Conservation (phyloP, 768 basidiomycete species). For the Boletus bicolor region DNA sequence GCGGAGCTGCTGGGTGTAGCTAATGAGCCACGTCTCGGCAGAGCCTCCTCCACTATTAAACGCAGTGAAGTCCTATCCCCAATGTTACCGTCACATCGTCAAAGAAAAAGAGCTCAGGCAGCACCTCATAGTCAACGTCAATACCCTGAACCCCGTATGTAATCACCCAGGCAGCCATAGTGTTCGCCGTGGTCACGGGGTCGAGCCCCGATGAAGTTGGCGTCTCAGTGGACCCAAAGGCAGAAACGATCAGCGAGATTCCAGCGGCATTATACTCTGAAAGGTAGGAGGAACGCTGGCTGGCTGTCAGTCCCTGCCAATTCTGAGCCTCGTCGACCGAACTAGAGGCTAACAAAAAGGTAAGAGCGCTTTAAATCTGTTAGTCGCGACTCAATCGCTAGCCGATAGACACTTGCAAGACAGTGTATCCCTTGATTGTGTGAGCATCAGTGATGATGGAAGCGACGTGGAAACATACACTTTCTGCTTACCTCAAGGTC, state of each 20-base stretch:
- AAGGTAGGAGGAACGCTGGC: constrained; percentile 40
- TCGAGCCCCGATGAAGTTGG: constrained; percentile 44
- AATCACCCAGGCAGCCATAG: constrained; percentile 45
- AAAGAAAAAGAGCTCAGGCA: background rate
- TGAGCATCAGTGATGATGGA: background rate
- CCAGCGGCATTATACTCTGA: constrained; percentile 50
- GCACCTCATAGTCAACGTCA: constrained; percentile 53
- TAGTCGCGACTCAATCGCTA: background rate
- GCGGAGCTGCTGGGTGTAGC: constrained; percentile 34
- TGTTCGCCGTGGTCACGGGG: constrained; percentile 39
- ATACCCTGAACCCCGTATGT: constrained; percentile 47
- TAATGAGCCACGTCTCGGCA: constrained; percentile 36
- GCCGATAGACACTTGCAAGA: constrained; percentile 24
- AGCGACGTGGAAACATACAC: background rate
- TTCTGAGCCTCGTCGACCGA: constrained; percentile 44
- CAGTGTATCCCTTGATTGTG: constrained; percentile 31
- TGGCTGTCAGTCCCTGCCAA: constrained; percentile 39
- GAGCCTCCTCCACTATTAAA: constrained; percentile 36
- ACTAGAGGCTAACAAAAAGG: constrained; percentile 42
- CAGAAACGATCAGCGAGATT: constrained; percentile 55
- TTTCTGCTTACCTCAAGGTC: constrained; percentile 37
- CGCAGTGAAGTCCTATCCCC: constrained; percentile 32
- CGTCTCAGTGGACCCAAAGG: constrained; percentile 43
- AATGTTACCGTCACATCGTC: background rate
- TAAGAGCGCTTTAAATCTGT: constrained; percentile 30